phyloP scores from a whole-genome alignment of 1,139 yeast genomes.

The Debaryomycetaceae sp. region DNA sequence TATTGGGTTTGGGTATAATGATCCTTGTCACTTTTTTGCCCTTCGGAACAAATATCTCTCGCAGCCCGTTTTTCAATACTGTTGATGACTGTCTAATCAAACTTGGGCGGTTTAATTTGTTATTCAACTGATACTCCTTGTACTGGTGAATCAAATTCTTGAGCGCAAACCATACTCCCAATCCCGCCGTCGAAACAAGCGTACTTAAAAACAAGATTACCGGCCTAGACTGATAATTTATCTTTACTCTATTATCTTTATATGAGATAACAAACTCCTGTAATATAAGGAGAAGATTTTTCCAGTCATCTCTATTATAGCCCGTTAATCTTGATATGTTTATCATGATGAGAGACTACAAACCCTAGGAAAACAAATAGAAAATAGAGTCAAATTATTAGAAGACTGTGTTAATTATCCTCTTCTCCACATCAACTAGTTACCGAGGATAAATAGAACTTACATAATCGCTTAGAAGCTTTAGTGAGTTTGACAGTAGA shows the following conservation, averaged over 20 bases:
- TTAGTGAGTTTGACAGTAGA: too few relatives aligned
- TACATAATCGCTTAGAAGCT: background rate
- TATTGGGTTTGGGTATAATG: constrained; percentile 55
- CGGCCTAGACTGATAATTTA: constrained; percentile 45
- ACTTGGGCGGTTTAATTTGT: constrained; percentile 31
- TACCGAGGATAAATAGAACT: background rate
- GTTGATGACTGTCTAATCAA: constrained; percentile 44
- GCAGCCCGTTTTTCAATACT: constrained; percentile 49
- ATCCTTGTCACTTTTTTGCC: constrained; percentile 45
- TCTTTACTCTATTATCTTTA: constrained; percentile 35
- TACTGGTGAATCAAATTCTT: constrained; percentile 29
- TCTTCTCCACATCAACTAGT: background rate
- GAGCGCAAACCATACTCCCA: constrained; percentile 36
- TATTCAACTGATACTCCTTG: constrained; percentile 27
- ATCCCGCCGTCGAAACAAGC: constrained; percentile 40
- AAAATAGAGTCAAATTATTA: background rate
- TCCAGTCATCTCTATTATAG: constrained; percentile 32
- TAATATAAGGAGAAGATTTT: constrained; percentile 31
- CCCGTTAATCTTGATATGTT: constrained; percentile 34
- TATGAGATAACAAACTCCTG: constrained; percentile 39
- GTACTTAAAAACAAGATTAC: constrained; percentile 44
- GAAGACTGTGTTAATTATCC: background rate
- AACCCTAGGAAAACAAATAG: background rate
- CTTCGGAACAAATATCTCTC: constrained; percentile 55
- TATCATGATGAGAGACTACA: constrained; percentile 21